Percentiles rank a stretch among this genome's conserved stretches.
These are phyloP conservation scores for Ochetophila trinervis DNA, from an alignment of 306 rosid genomes.

Conservation along the genomic window DNA sequence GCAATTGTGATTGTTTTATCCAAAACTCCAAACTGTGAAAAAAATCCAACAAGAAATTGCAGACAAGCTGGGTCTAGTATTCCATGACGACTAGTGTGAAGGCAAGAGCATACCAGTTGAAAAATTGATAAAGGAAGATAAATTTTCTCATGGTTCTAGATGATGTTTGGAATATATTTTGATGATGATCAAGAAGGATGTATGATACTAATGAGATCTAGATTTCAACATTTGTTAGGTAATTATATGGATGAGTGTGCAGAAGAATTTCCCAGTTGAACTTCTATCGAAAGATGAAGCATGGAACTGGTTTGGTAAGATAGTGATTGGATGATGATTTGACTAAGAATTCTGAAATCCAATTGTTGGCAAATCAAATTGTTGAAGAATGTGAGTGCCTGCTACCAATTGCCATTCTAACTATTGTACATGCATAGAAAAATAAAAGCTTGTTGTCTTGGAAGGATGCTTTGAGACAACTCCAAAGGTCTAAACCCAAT, in stretches of 20 bases:
- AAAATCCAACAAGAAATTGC: neutral
- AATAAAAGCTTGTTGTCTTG: constrained; percentile 1
- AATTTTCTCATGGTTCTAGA: neutral
- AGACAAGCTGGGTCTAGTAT: neutral
- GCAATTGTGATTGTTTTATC: neutral
- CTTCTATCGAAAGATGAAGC: neutral
- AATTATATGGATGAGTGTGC: neutral
- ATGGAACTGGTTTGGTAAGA: neutral
- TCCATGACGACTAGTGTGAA: neutral
- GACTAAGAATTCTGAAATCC: neutral
- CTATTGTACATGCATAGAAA: constrained; percentile 16
- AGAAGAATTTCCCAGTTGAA: neutral
- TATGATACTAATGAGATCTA: neutral
- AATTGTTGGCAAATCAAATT: constrained; percentile 11
- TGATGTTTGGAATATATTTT: neutral
- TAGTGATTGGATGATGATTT: neutral
- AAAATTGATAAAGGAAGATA: neutral
- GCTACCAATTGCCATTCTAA: constrained; percentile 36
- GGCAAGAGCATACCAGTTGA: neutral
- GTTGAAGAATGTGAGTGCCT: constrained; percentile 29
- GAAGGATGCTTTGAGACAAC: constrained; percentile 17
- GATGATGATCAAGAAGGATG: neutral
- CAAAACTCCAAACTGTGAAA: neutral
- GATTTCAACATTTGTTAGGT: neutral
- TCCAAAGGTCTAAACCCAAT: neutral